Evolutionary conservation across 2,329 filamentous ascomycete species (phyloP).

Genomic region (Fragosphaeria purpurea): DNA sequence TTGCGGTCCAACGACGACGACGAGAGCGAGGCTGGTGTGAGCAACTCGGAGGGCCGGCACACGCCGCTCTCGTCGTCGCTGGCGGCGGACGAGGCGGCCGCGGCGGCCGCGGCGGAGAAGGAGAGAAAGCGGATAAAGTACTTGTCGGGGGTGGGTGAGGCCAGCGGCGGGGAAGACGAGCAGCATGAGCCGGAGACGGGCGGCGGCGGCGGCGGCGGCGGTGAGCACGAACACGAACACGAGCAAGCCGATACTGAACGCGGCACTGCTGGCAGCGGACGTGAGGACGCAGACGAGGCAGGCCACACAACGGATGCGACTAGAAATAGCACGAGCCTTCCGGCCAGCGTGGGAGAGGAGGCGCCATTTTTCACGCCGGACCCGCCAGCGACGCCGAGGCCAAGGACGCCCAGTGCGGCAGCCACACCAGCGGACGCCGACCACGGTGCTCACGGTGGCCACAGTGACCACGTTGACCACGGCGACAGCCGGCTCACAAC

Average conservation of each 20-base stretch:
- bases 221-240: not conserved
- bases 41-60: slow-evolving; percentile 48
- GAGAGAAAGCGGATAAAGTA: slow-evolving; percentile 13
- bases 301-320: too few species aligned
- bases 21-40: slow-evolving; percentile 50
- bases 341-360: slow-evolving; percentile 20
- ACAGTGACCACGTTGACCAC: too few species aligned
- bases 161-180: slow-evolving; percentile 3
- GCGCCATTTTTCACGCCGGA: slow-evolving; percentile 33
- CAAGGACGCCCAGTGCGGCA: not conserved
- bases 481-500: too few species aligned
- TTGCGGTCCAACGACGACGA: slow-evolving; percentile 44
- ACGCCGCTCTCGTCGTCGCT: slow-evolving; percentile 43
- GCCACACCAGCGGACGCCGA: too few species aligned
- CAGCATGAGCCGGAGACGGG: slow-evolving; percentile 15
- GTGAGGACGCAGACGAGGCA: slow-evolving; percentile 17
- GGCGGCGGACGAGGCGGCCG: slow-evolving; percentile 17
- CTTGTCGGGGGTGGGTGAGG: slow-evolving; percentile 7
- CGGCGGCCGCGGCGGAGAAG: slow-evolving; percentile 19
- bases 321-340: slow-evolving; percentile 16
- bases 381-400: slow-evolving; percentile 23
- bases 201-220: slow-evolving; percentile 14
- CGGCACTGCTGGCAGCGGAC: slow-evolving; percentile 8
- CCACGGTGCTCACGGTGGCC: too few species aligned
- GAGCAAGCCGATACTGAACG: slow-evolving; percentile 17